Evolutionary conservation across 306 rosid species (phyloP).

Genomic region (Vicia faba): DNA sequence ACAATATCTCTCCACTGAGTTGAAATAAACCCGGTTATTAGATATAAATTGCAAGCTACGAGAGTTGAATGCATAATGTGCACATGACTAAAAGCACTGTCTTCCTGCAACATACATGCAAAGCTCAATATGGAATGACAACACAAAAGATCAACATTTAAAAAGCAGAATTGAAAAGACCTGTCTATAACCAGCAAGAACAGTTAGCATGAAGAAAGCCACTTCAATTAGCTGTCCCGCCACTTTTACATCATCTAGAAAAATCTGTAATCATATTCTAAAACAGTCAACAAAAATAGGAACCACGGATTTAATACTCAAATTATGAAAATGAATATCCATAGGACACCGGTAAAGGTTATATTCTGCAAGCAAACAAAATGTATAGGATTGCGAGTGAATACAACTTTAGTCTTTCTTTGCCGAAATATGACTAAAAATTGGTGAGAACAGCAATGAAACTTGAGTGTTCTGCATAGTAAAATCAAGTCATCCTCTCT

Average conservation of each 20-base stretch:
- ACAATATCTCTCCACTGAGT: slow-evolving; percentile 85
- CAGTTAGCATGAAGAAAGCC: slow-evolving; percentile 74
- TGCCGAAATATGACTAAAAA: slow-evolving; percentile 15
- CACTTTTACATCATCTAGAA: slow-evolving; percentile 80
- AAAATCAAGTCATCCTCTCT: neutral
- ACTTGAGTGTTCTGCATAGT: slow-evolving; percentile 4
- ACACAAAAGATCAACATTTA: slow-evolving; percentile 37
- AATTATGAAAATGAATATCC: slow-evolving; percentile 26
- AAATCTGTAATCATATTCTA: slow-evolving; percentile 60
- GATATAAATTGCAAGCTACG: slow-evolving; percentile 73
- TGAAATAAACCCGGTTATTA: slow-evolving; percentile 71
- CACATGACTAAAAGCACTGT: slow-evolving; percentile 46
- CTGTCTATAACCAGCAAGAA: slow-evolving; percentile 73
- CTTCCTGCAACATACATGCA: slow-evolving; percentile 65
- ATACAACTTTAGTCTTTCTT: slow-evolving; percentile 20
- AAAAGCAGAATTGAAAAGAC: slow-evolving; percentile 47
- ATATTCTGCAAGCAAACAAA: slow-evolving; percentile 23
- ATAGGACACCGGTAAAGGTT: neutral
- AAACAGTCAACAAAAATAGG: slow-evolving; percentile 40
- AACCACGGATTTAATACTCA: slow-evolving; percentile 34
- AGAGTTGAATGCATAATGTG: slow-evolving; percentile 73
- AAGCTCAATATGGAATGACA: slow-evolving; percentile 39
- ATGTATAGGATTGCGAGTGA: slow-evolving; percentile 14
- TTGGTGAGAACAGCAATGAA: slow-evolving; percentile 17
- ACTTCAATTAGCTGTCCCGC: slow-evolving; percentile 80